Conservation (phyloP, 345 rosid genomes). For the Salix brachista region DNA sequence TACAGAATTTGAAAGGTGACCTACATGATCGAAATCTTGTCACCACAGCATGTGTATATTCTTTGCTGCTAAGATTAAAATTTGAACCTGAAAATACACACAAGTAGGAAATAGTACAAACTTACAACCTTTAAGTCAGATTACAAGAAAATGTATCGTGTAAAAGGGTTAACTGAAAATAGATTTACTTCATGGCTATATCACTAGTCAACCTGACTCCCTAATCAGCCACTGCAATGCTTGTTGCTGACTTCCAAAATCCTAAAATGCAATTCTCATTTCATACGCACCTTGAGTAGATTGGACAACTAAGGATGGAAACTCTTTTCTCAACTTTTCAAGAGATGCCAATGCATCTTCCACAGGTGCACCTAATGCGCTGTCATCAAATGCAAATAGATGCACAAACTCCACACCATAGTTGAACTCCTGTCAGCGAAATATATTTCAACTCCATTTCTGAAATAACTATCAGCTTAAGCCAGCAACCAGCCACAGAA, state of each 20-base stretch:
- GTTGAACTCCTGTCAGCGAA: conserved; percentile 63
- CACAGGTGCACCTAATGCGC: conserved; percentile 39
- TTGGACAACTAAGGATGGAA: conserved; percentile 71
- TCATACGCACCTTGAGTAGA: conserved; percentile 60
- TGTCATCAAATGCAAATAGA: conserved; percentile 54
- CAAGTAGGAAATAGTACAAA: neutral
- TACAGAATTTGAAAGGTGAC: conserved; percentile 12
- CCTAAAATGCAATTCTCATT: neutral
- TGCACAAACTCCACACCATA: conserved; percentile 77
- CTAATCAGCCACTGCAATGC: neutral
- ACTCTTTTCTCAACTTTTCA: conserved; percentile 38
- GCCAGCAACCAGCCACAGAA: neutral
- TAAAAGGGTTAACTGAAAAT: neutral
- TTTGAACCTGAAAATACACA: conserved; percentile 58
- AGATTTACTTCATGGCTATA: neutral
- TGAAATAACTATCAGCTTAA: conserved; percentile 4
- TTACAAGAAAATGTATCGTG: neutral
- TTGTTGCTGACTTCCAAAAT: neutral
- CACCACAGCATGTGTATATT: conserved; percentile 63
- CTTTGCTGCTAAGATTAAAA: conserved; percentile 53
- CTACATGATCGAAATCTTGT: conserved; percentile 70
- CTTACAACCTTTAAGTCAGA: neutral
- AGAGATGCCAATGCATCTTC: conserved; percentile 67
- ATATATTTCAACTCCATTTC: conserved; percentile 13
- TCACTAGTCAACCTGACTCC: neutral